Percentiles rank a stretch among this genome's conserved stretches.
Conservation (phyloP, 345 rosid species). For the Melaleuca alternifolia region DNA sequence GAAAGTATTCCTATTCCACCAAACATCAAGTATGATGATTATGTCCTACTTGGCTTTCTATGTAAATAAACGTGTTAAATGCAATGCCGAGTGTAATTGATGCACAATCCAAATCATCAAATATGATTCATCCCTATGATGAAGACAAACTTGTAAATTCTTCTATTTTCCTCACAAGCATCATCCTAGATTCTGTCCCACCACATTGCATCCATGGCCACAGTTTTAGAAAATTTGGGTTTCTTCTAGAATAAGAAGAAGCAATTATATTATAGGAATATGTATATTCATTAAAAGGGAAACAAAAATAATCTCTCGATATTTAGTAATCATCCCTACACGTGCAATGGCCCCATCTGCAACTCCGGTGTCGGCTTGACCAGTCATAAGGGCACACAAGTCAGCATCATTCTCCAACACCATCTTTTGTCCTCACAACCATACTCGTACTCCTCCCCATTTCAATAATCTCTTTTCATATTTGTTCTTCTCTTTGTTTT, state of each 20-base stretch:
- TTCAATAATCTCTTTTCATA: background rate
- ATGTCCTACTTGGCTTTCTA: too few relatives aligned
- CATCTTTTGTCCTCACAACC: constrained; percentile 8
- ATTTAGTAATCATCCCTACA: constrained; percentile 25
- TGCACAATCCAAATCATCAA: background rate
- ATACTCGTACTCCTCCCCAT: background rate
- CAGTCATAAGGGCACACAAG: constrained; percentile 18
- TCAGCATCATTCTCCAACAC: constrained; percentile 23
- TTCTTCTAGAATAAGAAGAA: constrained; percentile 3
- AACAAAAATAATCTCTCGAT: constrained; percentile 1
- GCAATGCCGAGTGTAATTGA: background rate
- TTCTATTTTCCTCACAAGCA: background rate
- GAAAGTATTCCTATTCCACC: background rate
- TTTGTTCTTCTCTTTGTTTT: background rate
- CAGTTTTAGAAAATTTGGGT: background rate
- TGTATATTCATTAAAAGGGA: background rate
- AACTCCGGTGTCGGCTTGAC: constrained; percentile 54
- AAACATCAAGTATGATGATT: too few relatives aligned
- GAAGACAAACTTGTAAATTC: background rate
- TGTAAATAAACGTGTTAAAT: too few relatives aligned
- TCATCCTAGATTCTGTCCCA: background rate
- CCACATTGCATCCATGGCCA: background rate
- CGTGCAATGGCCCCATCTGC: constrained; percentile 54
- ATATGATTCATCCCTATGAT: background rate
- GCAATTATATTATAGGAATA: background rate